These are phyloP conservation scores for Chalaropsis thielavioides DNA, from an alignment of 2,329 filamentous ascomycete genomes.

Conservation along the genomic window DNA sequence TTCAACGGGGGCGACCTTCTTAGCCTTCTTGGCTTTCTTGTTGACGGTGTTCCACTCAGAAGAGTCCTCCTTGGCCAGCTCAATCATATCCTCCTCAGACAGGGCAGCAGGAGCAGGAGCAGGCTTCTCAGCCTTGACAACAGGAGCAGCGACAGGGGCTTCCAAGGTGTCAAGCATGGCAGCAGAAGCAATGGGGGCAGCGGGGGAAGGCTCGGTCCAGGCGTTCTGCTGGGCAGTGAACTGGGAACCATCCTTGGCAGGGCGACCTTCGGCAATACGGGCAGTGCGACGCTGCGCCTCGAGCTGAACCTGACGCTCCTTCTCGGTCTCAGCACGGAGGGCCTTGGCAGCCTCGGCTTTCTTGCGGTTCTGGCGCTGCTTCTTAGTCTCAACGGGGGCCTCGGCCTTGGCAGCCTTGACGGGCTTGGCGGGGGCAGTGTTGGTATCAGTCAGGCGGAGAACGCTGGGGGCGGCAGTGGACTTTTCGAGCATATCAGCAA, in stretches of 20 bases:
- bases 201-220: constrained; percentile 29
- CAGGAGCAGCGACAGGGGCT: constrained; percentile 24
- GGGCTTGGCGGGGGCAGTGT: constrained; percentile 46
- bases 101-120: constrained; percentile 29
- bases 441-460: constrained; percentile 52
- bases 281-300: constrained; percentile 76
- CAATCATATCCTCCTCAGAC: constrained; percentile 49
- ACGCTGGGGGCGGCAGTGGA: constrained; percentile 53
- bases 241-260: constrained; percentile 63
- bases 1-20: constrained; percentile 21
- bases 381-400: constrained; percentile 71
- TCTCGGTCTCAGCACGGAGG: constrained; percentile 62
- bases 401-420: constrained; percentile 46
- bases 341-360: constrained; percentile 73
- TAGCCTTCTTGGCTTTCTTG: constrained; percentile 28
- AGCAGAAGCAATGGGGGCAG: constrained; percentile 26
- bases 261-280: constrained; percentile 65
- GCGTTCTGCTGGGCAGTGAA: constrained; percentile 34
- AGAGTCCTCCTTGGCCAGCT: constrained; percentile 37
- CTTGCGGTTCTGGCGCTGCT: constrained; percentile 82
- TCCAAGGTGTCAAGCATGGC: constrained; percentile 41
- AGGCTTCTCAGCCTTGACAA: constrained; percentile 28
- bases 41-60: constrained; percentile 49
- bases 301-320: constrained; percentile 56
- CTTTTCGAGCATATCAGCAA: constrained; percentile 86